phyloP scores from a whole-genome alignment of 495 filamentous ascomycete genomes.

The Tuber brumale region DNA sequence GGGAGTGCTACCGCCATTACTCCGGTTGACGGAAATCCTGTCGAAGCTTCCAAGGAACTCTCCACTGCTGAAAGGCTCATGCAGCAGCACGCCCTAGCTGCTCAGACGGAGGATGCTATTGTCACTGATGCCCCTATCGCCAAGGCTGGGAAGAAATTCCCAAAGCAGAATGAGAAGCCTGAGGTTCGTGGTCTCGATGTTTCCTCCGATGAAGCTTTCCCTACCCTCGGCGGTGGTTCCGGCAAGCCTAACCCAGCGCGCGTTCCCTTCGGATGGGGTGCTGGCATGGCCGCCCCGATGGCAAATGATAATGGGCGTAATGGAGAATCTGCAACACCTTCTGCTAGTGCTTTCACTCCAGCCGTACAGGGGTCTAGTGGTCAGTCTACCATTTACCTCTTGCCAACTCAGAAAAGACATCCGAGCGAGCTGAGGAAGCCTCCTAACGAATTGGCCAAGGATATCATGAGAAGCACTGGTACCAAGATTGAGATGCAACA shows the following conservation, averaged over 20 bases:
- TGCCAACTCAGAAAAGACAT: constrained; percentile 65
- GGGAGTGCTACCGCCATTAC: constrained; percentile 16
- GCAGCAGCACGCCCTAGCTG: constrained; percentile 58
- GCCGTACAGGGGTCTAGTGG: constrained; percentile 58
- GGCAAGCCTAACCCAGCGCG: constrained; percentile 48
- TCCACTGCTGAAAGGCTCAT: constrained; percentile 69
- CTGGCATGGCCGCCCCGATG: constrained; percentile 49
- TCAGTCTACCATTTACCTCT: constrained; percentile 67
- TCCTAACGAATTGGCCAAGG: constrained; percentile 71
- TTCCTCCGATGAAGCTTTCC: constrained; percentile 82
- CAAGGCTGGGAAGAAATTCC: constrained; percentile 28
- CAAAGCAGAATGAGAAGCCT: constrained; percentile 44
- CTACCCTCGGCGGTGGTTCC: constrained; percentile 68
- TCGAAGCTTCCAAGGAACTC: constrained; percentile 32
- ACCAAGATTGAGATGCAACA: constrained; percentile 68
- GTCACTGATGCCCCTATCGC: constrained; percentile 15
- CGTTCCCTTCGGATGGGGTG: constrained; percentile 61
- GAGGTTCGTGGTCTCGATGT: constrained; percentile 56
- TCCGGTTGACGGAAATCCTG: constrained; percentile 19
- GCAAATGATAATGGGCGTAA: constrained; percentile 46
- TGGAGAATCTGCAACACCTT: constrained; percentile 48
- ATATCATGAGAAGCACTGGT: constrained; percentile 81
- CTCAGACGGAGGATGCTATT: constrained; percentile 16
- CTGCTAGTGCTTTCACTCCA: constrained; percentile 54
- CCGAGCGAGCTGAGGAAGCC: constrained; percentile 71